Evolutionary conservation across 1,284 basidiomycete species (phyloP).

Genomic region (Psilocybe mexicana): DNA sequence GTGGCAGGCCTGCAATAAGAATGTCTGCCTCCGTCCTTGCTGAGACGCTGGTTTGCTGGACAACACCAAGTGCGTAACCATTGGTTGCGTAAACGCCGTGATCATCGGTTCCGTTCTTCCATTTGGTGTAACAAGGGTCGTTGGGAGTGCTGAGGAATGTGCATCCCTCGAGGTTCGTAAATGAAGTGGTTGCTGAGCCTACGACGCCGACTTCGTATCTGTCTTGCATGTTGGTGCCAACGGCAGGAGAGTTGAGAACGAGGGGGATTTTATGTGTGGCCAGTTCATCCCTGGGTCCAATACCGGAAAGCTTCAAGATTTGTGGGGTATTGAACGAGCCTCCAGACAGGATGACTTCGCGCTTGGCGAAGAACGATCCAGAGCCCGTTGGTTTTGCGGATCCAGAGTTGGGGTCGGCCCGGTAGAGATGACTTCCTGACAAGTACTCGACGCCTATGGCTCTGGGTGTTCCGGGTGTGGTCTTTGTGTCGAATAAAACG

Average conservation of each 20-base stretch:
- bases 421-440: constrained; percentile 9
- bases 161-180: constrained; percentile 4
- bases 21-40: constrained; percentile 11
- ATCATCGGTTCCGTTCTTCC: constrained; percentile 9
- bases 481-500: constrained; percentile 8
- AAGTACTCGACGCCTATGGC: constrained; percentile 14
- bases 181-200: constrained; percentile 4
- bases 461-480: constrained; percentile 4
- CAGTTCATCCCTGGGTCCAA: constrained; percentile 7
- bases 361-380: constrained; percentile 11
- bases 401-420: constrained; percentile 9
- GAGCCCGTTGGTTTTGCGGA: constrained; percentile 6
- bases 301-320: constrained; percentile 10
- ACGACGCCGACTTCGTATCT: constrained; percentile 13
- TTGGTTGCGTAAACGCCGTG: constrained; percentile 12
- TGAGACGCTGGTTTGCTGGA: constrained; percentile 8
- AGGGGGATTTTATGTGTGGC: constrained; percentile 4
- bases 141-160: constrained; percentile 14
- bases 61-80: constrained; percentile 10
- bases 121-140: constrained; percentile 11
- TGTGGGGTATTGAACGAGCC: constrained; percentile 13
- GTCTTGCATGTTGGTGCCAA: constrained; percentile 15
- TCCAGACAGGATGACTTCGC: constrained; percentile 12
- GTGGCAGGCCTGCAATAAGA: constrained; percentile 8
- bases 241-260: constrained; percentile 5